A percentile compares a stretch with the other conserved stretches of the same genome.
Conservation (phyloP, 2,329 filamentous ascomycete species). For the Diaporthe vexans region DNA sequence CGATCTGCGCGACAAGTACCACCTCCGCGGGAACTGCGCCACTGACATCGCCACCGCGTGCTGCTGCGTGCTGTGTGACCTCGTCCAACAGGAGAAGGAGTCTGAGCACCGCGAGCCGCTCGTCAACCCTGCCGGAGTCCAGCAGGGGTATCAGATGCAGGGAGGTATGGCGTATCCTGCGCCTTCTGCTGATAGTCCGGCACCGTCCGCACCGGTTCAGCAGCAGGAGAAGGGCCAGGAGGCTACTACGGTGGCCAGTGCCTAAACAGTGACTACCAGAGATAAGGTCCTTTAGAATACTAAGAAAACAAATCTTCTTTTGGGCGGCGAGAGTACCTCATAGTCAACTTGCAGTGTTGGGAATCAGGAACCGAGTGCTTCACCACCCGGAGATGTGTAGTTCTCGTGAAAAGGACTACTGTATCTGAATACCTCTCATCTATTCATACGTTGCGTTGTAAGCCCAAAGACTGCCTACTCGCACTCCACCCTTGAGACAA, state of each 20-base stretch:
- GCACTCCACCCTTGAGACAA: no score
- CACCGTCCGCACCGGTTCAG: neutral
- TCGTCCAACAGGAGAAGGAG: constrained; percentile 65
- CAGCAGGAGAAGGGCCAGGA: neutral
- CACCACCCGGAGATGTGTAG: no score
- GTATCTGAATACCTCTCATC: no score
- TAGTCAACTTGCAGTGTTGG: no score
- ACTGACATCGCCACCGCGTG: constrained; percentile 58
- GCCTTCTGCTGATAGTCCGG: neutral
- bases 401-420: no score
- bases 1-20: constrained; percentile 60
- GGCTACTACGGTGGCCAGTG: neutral
- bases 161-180: constrained; percentile 47
- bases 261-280: neutral
- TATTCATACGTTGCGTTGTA: no score
- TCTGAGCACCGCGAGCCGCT: constrained; percentile 53
- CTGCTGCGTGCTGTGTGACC: constrained; percentile 61
- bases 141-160: constrained; percentile 50
- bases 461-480: no score
- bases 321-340: no score
- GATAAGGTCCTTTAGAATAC: neutral
- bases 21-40: constrained; percentile 60
- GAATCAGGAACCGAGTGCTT: no score
- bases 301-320: neutral
- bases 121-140: constrained; percentile 42